Conservation (phyloP, 805 yeast species). For the Candida quercuum region DNA sequence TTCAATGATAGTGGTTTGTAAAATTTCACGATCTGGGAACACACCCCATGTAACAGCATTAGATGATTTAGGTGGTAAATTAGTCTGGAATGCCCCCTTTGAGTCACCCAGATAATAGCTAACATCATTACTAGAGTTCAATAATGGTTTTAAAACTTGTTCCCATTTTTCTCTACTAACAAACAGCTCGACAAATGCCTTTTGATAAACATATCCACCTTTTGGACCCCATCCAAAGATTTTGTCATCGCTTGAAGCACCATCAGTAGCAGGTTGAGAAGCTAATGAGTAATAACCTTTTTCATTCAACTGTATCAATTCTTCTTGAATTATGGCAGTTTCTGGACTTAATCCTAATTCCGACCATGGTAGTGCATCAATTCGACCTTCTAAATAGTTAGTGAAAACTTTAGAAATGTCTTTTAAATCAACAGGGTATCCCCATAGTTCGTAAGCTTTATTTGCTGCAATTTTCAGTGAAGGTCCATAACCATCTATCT, state of each 20-base stretch:
- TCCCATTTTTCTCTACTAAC: slow-evolving; percentile 72
- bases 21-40: slow-evolving; percentile 82
- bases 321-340: slow-evolving; percentile 89
- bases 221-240: slow-evolving; percentile 98
- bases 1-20: slow-evolving; percentile 90
- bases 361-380: slow-evolving; percentile 86
- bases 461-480: slow-evolving; percentile 68
- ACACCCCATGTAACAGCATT: slow-evolving; percentile 98
- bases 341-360: slow-evolving; percentile 83
- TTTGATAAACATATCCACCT: slow-evolving; percentile 85
- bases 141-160: slow-evolving; percentile 41
- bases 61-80: slow-evolving; percentile 47
- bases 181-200: slow-evolving; percentile 89
- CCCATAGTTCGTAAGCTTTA: slow-evolving; percentile 75
- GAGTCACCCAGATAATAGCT: slow-evolving; percentile 75
- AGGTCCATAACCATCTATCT: slow-evolving; percentile 96
- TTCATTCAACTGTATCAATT: slow-evolving; percentile 71
- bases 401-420: slow-evolving; percentile 68
- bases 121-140: slow-evolving; percentile 42
- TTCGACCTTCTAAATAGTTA: slow-evolving; percentile 66
- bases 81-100: slow-evolving; percentile 52
- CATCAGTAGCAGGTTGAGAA: slow-evolving; percentile 93
- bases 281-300: slow-evolving; percentile 81
- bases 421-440: slow-evolving; percentile 52
- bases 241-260: slow-evolving; percentile 70